A percentile compares a stretch with the other conserved stretches of the same genome.
Evolutionary conservation across 2,329 filamentous ascomycete genomes (phyloP).

Genomic region (Dothideomycetes sp.): DNA sequence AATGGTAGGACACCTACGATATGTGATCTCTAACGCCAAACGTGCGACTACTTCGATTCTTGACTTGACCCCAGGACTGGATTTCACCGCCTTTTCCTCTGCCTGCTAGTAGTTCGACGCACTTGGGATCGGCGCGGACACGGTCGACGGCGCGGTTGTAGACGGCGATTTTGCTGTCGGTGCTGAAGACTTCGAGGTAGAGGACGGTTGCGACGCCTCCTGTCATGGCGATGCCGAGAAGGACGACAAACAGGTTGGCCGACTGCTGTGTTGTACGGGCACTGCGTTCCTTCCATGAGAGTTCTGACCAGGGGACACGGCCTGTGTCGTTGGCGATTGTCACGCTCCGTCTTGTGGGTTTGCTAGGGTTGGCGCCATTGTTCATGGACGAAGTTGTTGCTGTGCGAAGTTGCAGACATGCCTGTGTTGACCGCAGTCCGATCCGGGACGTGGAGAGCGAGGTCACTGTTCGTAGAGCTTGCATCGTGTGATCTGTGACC

Average conservation of each 20-base stretch:
- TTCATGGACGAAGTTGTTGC: conserved; percentile 21
- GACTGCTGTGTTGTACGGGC: conserved; percentile 81
- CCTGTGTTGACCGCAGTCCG: neutral
- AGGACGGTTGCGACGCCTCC: conserved; percentile 69
- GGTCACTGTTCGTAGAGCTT: neutral
- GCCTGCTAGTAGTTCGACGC: conserved; percentile 65
- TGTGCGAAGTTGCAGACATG: conserved; percentile 13
- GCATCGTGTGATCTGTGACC: too few species aligned
- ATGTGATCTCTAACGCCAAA: conserved; percentile 63
- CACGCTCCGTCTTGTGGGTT: conserved; percentile 53
- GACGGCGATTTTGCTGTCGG: conserved; percentile 74
- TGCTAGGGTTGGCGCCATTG: conserved; percentile 30
- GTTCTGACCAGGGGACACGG: conserved; percentile 66
- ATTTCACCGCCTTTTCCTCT: conserved; percentile 45
- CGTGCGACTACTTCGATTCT: conserved; percentile 60
- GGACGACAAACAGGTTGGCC: conserved; percentile 73
- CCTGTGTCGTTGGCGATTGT: conserved; percentile 84
- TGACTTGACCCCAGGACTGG: conserved; percentile 66
- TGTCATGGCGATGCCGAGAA: conserved; percentile 66
- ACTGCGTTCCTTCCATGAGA: conserved; percentile 68
- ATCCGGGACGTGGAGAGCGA: conserved; percentile 1
- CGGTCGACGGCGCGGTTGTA: conserved; percentile 81
- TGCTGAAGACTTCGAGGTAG: conserved; percentile 71
- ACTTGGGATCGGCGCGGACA: conserved; percentile 63
- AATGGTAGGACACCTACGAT: conserved; percentile 30